Evolutionary conservation across 192 early-diverging fungal species (phyloP), one percentile per base, ranked within the genome.

Genomic region (Coemansia sp.): DNA sequence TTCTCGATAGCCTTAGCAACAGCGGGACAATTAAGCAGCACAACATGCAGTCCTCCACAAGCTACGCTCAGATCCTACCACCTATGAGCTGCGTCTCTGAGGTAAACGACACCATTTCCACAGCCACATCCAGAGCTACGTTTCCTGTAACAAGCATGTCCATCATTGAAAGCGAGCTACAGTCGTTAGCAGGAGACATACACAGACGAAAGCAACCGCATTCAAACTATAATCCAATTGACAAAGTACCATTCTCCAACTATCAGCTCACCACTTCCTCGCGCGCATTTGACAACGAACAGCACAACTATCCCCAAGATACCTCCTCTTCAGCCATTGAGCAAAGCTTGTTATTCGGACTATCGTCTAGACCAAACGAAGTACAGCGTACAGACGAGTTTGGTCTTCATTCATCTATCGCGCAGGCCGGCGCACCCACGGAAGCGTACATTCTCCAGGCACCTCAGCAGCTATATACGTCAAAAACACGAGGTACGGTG

Each of bases 1-100:
- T 79, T 20, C 71, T 79, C 15, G 77, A 74, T 41, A 79, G 77
- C 37, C 40, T 79, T 25, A 74, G 77, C 59, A 61, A 59, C 19
- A 64, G 61, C 30, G n/a, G 34, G 17, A 3, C 38, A 8, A 34
- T 33, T 47, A 62, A 62, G 61, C 61, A 62, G 28, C 52, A 48
- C 6, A 22, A 25, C 19, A 48, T 23, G 14, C 45, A 48, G 45
- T 0, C 45, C 22, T 25, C 45, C 20, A 11, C 45, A 25, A 48
- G 45, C 45, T 48, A 48, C 45, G 14, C 23, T 2, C 45, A 54
- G n/a, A 28, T 54, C 6, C 52, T 54, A 6, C 29, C 52, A 8
- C 52, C 52, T 30, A 54, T 54, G 6, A 7, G 29, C 29, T 31
- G 52, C 17, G 14, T 11, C 11, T 7, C 20, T 30, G 48, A 25